Percentiles rank a stretch among this genome's conserved stretches.
These are phyloP conservation scores for Epichloe uncinata DNA, from an alignment of 2,329 filamentous ascomycete species.

Conservation along the genomic window DNA sequence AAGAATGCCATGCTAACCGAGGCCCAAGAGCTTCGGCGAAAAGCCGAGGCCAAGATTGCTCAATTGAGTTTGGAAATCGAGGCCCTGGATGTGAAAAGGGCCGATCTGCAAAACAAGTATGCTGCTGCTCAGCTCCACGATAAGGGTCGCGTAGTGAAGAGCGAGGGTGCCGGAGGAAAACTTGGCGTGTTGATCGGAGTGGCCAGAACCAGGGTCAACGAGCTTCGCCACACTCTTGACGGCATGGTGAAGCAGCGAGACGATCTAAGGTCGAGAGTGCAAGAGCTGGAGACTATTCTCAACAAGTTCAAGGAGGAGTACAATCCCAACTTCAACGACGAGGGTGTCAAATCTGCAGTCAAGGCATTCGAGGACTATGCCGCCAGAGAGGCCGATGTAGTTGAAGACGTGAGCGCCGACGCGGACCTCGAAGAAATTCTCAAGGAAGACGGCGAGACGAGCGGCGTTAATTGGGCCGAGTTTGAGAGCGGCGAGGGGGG, in stretches of 20 bases:
- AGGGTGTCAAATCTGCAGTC: conserved; percentile 91
- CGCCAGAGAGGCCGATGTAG: conserved; percentile 45
- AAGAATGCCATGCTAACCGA: conserved; percentile 59
- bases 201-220: conserved; percentile 62
- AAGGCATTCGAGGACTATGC: conserved; percentile 90
- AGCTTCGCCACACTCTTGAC: conserved; percentile 58
- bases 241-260: conserved; percentile 61
- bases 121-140: conserved; percentile 66
- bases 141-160: conserved; percentile 56
- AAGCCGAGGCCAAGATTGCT: conserved; percentile 57
- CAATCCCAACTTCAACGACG: conserved; percentile 98
- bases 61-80: conserved; percentile 55
- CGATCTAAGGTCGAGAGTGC: conserved; percentile 50
- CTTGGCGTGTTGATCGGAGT: conserved; percentile 62
- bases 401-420: conserved; percentile 39
- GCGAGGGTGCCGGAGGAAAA: conserved; percentile 59
- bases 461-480: conserved; percentile 75
- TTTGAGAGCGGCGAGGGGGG: conserved; percentile 46
- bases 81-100: conserved; percentile 53
- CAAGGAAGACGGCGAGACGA: conserved; percentile 61
- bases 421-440: conserved; percentile 62
- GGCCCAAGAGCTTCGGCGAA: conserved; percentile 52
- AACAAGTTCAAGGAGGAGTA: conserved; percentile 83
- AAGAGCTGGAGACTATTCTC: conserved; percentile 73
- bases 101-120: conserved; percentile 55